Evolutionary conservation across 768 basidiomycete species (phyloP).

Genomic region (Auriscalpium vulgare): DNA sequence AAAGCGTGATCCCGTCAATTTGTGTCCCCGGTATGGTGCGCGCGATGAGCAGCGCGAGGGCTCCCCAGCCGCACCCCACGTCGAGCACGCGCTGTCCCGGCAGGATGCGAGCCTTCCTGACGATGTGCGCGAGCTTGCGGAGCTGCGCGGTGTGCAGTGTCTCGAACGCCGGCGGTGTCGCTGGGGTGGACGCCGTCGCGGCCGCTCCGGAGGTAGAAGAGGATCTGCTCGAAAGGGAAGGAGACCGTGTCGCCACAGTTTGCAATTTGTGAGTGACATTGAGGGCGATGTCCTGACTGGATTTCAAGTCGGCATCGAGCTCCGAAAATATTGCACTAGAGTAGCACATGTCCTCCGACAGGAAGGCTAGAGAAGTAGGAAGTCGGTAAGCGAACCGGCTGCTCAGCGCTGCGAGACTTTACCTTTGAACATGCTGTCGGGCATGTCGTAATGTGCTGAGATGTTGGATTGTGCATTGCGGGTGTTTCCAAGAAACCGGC

Average conservation of each 20-base stretch:
- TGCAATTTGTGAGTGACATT: not conserved
- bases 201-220: not conserved
- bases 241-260: not conserved
- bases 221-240: not conserved
- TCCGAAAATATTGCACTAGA: slow-evolving; percentile 33
- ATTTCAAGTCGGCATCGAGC: slow-evolving; percentile 21
- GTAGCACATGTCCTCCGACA: slow-evolving; percentile 35
- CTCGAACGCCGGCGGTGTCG: not conserved
- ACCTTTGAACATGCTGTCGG: slow-evolving; percentile 32
- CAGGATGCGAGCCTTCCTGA: slow-evolving; percentile 33
- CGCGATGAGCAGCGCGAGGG: slow-evolving; percentile 29
- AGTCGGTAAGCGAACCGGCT: not conserved
- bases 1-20: slow-evolving; percentile 43
- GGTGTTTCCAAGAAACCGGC: slow-evolving; percentile 4
- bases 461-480: slow-evolving; percentile 13
- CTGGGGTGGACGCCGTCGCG: too few species aligned
- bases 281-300: too few species aligned
- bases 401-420: not conserved
- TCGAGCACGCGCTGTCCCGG: slow-evolving; percentile 38
- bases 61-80: slow-evolving; percentile 44
- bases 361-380: slow-evolving; percentile 13
- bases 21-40: slow-evolving; percentile 14
- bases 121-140: slow-evolving; percentile 34
- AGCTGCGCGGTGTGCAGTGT: slow-evolving; percentile 29
- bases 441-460: slow-evolving; percentile 34